Evolutionary conservation across 129 eudicot genomes (phyloP).

Genomic region (Flaveria trinervia): DNA sequence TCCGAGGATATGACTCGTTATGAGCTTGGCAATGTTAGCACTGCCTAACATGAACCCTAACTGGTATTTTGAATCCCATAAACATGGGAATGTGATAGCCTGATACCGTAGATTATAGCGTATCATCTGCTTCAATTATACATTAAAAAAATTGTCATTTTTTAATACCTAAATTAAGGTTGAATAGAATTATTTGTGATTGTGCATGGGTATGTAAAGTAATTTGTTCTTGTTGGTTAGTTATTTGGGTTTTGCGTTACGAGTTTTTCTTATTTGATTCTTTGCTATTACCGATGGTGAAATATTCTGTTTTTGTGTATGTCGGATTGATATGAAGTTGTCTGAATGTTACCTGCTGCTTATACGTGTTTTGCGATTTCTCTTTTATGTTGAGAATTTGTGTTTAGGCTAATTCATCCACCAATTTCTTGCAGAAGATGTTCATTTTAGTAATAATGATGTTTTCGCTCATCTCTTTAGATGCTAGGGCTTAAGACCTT

Average conservation of each 20-base stretch:
- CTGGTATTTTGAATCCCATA: constrained; percentile 19
- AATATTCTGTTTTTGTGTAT: neutral
- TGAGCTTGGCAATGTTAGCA: constrained; percentile 47
- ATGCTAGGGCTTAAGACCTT: neutral
- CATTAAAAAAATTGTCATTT: constrained; percentile 20
- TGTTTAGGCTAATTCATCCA: neutral
- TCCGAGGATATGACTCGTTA: constrained; percentile 60
- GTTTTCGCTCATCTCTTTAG: no score
- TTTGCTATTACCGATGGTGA: neutral
- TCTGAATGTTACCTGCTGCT: neutral
- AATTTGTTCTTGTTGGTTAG: neutral
- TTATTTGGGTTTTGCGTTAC: neutral
- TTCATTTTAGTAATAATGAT: no score
- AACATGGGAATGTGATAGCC: neutral
- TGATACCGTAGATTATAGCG: constrained; percentile 16
- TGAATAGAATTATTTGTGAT: neutral
- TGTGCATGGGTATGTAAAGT: no score
- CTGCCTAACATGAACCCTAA: constrained; percentile 44
- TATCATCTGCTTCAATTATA: constrained; percentile 22
- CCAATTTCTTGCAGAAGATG: no score
- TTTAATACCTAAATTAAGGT: constrained; percentile 16
- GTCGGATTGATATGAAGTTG: neutral
- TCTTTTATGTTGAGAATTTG: neutral
- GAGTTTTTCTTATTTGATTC: no score
- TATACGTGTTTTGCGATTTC: neutral